Percentiles rank a stretch among this genome's conserved stretches.
Evolutionary conservation across 495 filamentous ascomycete species (phyloP).

Genomic region (Endocarpon pusillum): DNA sequence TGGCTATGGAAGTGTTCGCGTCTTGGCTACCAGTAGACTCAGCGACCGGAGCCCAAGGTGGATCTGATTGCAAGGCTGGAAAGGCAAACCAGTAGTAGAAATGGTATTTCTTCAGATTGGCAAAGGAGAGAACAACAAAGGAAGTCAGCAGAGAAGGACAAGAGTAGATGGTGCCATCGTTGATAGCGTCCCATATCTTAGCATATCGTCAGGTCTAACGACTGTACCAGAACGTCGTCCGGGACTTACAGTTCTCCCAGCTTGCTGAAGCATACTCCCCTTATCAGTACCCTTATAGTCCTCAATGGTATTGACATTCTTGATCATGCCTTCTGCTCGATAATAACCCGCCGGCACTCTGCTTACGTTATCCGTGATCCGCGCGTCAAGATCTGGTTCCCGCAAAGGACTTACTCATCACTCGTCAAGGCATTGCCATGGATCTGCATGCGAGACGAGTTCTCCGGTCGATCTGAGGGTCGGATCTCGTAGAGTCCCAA

Average conservation of each 20-base stretch:
- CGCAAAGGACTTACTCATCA: constrained; percentile 45
- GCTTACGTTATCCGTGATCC: too few relatives aligned
- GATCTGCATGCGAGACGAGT: constrained; percentile 72
- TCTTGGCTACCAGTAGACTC: constrained; percentile 4
- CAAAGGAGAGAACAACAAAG: constrained; percentile 81
- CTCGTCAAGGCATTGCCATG: constrained; percentile 69
- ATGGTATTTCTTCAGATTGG: constrained; percentile 87
- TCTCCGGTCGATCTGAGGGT: constrained; percentile 43
- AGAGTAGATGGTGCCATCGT: constrained; percentile 87
- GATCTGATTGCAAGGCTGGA: constrained; percentile 77
- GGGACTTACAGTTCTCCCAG: constrained; percentile 52
- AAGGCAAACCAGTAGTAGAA: constrained; percentile 94
- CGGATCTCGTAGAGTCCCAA: constrained; percentile 84
- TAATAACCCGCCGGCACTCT: constrained; percentile 58
- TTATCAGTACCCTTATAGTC: constrained; percentile 73
- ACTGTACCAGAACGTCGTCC: too few relatives aligned
- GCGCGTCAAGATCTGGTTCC: too few relatives aligned
- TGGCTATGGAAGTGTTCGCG: constrained; percentile 12
- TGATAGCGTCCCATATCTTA: constrained; percentile 92
- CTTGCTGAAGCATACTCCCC: constrained; percentile 47
- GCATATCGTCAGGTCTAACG: too few relatives aligned
- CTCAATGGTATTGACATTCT: constrained; percentile 91
- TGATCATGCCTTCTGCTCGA: constrained; percentile 83
- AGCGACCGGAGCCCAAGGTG: constrained; percentile 45
- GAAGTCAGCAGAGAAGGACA: constrained; percentile 79